These are phyloP conservation scores for Paraphoma chrysanthemicola DNA, from an alignment of 2,329 filamentous ascomycete species.

Conservation along the genomic window DNA sequence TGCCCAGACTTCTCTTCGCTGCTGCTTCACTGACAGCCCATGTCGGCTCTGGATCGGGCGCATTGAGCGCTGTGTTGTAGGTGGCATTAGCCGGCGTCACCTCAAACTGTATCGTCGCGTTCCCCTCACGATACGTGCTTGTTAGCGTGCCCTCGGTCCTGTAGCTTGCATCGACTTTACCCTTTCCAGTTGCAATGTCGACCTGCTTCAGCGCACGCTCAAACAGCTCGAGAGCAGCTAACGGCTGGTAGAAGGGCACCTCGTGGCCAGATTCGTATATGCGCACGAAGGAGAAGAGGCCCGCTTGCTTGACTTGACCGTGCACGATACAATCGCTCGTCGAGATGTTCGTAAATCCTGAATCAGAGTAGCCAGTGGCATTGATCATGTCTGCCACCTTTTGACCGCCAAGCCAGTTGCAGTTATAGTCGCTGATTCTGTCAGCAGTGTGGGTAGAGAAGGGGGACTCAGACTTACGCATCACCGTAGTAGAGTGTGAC, in stretches of 20 bases:
- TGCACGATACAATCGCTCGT: slow-evolving; percentile 57
- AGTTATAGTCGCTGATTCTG: slow-evolving; percentile 50
- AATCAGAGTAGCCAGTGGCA: slow-evolving; percentile 50
- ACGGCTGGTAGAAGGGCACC: slow-evolving; percentile 63
- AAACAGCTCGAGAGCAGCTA: slow-evolving; percentile 58
- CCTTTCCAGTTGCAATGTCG: slow-evolving; percentile 59
- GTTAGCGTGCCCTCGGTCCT: slow-evolving; percentile 44
- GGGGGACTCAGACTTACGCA: slow-evolving; percentile 35
- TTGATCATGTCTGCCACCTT: slow-evolving; percentile 50
- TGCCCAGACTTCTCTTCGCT: slow-evolving; percentile 18
- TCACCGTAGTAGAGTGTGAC: slow-evolving; percentile 57
- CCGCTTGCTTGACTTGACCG: slow-evolving; percentile 61
- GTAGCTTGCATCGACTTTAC: slow-evolving; percentile 33
- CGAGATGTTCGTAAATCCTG: slow-evolving; percentile 58
- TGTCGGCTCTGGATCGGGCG: slow-evolving; percentile 47
- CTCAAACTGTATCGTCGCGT: slow-evolving; percentile 54
- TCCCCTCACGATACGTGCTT: slow-evolving; percentile 53
- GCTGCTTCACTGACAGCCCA: slow-evolving; percentile 24
- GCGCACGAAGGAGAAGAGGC: slow-evolving; percentile 58
- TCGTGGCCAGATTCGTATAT: slow-evolving; percentile 60
- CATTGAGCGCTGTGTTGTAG: slow-evolving; percentile 56
- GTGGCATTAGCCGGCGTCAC: slow-evolving; percentile 53
- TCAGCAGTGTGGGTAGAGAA: neutral
- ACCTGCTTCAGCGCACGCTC: slow-evolving; percentile 55
- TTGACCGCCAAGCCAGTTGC: slow-evolving; percentile 56